These are phyloP conservation scores for Myriosclerotinia curreyana DNA, from an alignment of 2,329 filamentous ascomycete species.

Conservation along the genomic window DNA sequence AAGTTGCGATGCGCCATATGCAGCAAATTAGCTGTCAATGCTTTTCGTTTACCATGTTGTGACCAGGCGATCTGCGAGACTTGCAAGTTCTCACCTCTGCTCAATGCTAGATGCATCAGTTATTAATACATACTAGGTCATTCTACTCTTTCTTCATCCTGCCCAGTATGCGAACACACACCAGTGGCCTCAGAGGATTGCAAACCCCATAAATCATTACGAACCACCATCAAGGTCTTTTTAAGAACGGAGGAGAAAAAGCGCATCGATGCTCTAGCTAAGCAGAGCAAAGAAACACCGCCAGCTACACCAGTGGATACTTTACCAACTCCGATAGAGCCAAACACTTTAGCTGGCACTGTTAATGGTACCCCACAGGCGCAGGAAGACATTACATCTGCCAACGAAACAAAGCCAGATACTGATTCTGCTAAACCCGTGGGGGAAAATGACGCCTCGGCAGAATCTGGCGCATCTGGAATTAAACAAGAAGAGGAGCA, in stretches of 20 bases:
- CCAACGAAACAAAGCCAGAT: conserved; percentile 20
- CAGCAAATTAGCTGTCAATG: conserved; percentile 85
- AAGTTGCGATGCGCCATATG: conserved; percentile 94
- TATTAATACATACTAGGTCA: conserved; percentile 54
- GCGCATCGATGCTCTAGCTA: conserved; percentile 60
- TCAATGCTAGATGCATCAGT: not conserved
- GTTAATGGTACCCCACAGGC: conserved; percentile 28
- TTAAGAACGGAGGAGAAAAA: conserved; percentile 90
- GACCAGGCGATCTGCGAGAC: conserved; percentile 90
- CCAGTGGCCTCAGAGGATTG: conserved; percentile 84
- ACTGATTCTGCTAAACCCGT: conserved; percentile 1
- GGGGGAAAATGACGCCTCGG: conserved; percentile 23
- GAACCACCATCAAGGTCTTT: conserved; percentile 89
- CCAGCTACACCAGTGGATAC: conserved; percentile 36
- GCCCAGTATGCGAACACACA: conserved; percentile 89
- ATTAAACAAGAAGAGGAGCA: conserved; percentile 33
- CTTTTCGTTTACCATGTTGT: conserved; percentile 89
- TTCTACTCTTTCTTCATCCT: conserved; percentile 69
- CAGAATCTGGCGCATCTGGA: conserved; percentile 23
- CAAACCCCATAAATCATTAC: conserved; percentile 83
- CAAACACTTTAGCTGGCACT: conserved; percentile 29
- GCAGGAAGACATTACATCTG: conserved; percentile 21
- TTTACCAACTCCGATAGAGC: conserved; percentile 26
- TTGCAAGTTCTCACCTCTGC: conserved; percentile 53
- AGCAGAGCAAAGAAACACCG: conserved; percentile 42